These are phyloP conservation scores for Sideroxylon spinosum DNA, from an alignment of 179 eudicot species.

Conservation along the genomic window DNA sequence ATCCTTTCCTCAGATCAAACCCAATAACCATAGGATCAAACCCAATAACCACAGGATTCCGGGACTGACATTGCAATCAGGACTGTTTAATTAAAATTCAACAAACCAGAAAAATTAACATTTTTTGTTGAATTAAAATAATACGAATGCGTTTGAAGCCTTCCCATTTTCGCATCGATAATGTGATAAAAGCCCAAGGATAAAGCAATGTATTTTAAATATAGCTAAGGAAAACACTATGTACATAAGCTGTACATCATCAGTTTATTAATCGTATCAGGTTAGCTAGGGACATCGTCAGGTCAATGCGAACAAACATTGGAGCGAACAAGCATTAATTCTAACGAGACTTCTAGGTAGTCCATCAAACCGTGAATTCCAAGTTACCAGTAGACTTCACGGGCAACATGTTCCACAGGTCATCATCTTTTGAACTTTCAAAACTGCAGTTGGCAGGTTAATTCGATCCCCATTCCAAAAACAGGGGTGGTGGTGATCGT, in stretches of 20 bases:
- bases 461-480: slow-evolving; percentile 20
- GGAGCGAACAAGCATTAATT: neutral
- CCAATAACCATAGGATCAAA: no score
- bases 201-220: neutral
- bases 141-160: no score
- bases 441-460: slow-evolving; percentile 1
- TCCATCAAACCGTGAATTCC: neutral
- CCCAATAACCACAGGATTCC: no score
- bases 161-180: no score
- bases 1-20: no score
- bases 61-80: no score
- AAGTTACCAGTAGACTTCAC: no score
- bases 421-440: neutral
- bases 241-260: slow-evolving; percentile 18
- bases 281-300: slow-evolving; percentile 9
- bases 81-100: no score
- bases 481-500: neutral
- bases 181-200: no score
- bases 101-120: no score
- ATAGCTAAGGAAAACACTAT: slow-evolving; percentile 6
- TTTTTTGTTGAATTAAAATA: no score
- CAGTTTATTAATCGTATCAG: slow-evolving; percentile 16
- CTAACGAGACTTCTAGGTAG: neutral
- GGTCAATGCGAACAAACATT: neutral
- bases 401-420: neutral